Base-by-base conservation (phyloP, 2,329 filamentous ascomycete species). In the Penicillium sp. region DNA sequence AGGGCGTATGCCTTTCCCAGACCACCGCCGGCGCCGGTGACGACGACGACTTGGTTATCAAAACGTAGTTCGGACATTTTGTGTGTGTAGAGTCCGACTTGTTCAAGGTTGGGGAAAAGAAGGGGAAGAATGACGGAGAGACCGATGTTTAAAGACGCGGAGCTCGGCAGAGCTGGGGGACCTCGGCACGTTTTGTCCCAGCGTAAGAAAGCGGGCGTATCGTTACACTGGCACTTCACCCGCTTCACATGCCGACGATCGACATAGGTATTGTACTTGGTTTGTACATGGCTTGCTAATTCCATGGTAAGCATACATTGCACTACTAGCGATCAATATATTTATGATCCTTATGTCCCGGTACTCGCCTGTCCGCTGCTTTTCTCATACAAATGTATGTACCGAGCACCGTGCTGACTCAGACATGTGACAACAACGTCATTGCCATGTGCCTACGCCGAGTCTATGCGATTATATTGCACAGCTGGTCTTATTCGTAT, bases 31-130 rank as follows among this genome's bases (percentile, higher is more conserved):
- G 89, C 89, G 66, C 90, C 90, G 44, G 90, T 95, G 62, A 95
- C 86, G 62, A 95, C 89, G 65, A 92, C 89, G 63, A 90, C 90
- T 81, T 94, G 90, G 76, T 86, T 87, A 76, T 95, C 91, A 72
- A 88, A 96, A 67, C 90, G 84, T 69, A 95, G 78, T 73, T 88
- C 83, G 76, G 79, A 85, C 87, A 88, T 81, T 38, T 42, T 67
- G 54, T 60, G 34, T 55, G 51, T 16, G 33, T 24, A 49, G 45
- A 52, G 53, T 55, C 55, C 54, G 56, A 57, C 46, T 47, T 49
- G 49, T 52, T 56, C 51, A 54, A 49, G 47, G 52, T 49, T 51
- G 45, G 51, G 47, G 59, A 54, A 58, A 60, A 56, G 53, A 56
- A 59, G 50, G 47, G 52, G 54, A 43, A 45, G 54, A 51, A 48